Conservation (phyloP, 495 filamentous ascomycete genomes). For the Rusavskia elegans region DNA sequence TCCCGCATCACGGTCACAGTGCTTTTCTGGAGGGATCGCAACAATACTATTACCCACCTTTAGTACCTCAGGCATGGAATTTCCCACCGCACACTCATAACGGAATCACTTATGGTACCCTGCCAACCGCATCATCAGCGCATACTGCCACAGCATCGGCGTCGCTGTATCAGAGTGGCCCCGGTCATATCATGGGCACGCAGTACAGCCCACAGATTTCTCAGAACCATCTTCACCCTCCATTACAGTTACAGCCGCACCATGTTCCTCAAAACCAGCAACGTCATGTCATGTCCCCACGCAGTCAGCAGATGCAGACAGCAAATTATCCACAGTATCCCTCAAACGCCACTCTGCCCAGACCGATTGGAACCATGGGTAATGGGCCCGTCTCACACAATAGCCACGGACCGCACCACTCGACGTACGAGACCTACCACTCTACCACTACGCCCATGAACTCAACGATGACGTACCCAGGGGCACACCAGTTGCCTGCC, state of each 20-base stretch:
- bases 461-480: not conserved
- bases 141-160: slow-evolving; percentile 1
- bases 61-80: not conserved
- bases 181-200: not conserved
- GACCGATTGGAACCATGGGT: not conserved
- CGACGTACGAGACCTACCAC: not conserved
- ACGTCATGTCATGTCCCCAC: not conserved
- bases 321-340: not conserved
- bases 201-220: not conserved
- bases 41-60: not conserved
- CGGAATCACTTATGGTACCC: not conserved
- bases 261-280: not conserved
- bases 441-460: not conserved
- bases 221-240: not conserved
- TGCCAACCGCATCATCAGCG: slow-evolving; percentile 4
- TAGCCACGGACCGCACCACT: not conserved
- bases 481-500: not conserved
- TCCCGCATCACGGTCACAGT: not conserved
- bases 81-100: not conserved
- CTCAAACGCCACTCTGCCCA: not conserved
- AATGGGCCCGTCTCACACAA: not conserved
- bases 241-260: not conserved
- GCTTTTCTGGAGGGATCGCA: not conserved
- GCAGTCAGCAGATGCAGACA: not conserved
- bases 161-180: not conserved